A percentile compares a stretch with the other conserved stretches of the same genome.
Conservation (phyloP, 768 basidiomycete species). For the Stropharia rugosoannulata region DNA sequence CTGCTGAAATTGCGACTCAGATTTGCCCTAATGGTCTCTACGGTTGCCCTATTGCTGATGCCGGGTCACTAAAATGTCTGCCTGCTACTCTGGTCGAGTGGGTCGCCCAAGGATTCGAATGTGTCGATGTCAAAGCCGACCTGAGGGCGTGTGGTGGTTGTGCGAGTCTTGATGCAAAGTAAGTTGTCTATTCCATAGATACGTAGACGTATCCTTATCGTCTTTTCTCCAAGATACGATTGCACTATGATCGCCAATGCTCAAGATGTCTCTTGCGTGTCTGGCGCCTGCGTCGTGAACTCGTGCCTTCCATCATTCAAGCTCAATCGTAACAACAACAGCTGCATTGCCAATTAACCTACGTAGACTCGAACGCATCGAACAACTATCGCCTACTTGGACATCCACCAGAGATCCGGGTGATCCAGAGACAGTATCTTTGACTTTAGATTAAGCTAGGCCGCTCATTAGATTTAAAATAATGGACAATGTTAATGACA, state of each 20-base stretch:
- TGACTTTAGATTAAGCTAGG: too few species aligned
- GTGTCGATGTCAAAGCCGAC: slow-evolving; percentile 11
- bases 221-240: slow-evolving; percentile 9
- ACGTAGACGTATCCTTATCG: background rate
- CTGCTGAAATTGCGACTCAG: slow-evolving; percentile 9
- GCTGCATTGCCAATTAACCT: slow-evolving; percentile 7
- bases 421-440: too few species aligned
- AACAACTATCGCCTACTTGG: too few species aligned
- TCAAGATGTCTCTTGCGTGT: slow-evolving; percentile 9
- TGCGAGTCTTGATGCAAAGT: slow-evolving; percentile 12
- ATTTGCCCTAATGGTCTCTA: slow-evolving; percentile 10
- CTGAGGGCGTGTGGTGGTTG: slow-evolving; percentile 15
- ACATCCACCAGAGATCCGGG: too few species aligned
- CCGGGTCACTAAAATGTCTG: slow-evolving; percentile 10
- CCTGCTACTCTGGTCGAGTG: slow-evolving; percentile 7
- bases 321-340: slow-evolving; percentile 3
- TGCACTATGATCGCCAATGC: slow-evolving; percentile 11
- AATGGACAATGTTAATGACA: too few species aligned
- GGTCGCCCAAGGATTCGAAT: slow-evolving; percentile 11
- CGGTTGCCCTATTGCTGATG: slow-evolving; percentile 9
- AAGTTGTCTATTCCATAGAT: background rate
- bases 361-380: background rate
- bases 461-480: too few species aligned
- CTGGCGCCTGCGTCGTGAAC: slow-evolving; percentile 10
- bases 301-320: slow-evolving; percentile 7